These are phyloP conservation scores for Aegle marmelos DNA, from an alignment of 345 rosid species.

Conservation along the genomic window DNA sequence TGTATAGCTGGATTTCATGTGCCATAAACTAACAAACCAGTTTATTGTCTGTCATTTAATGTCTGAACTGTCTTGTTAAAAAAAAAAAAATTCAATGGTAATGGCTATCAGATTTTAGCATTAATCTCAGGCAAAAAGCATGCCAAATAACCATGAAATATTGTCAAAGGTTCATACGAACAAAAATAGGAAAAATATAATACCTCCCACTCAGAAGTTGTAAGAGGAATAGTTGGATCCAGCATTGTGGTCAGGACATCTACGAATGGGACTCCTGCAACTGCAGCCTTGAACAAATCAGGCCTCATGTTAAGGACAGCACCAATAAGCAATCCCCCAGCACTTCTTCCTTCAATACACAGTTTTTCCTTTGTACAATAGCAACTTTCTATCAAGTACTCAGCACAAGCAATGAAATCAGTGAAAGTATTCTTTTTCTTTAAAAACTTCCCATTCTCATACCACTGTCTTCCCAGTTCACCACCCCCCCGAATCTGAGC, in stretches of 20 bases:
- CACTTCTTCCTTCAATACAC: slow-evolving; percentile 90
- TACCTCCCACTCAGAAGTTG: slow-evolving; percentile 99
- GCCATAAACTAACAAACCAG: not conserved
- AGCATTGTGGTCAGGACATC: slow-evolving; percentile 96
- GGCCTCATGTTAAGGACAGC: slow-evolving; percentile 98
- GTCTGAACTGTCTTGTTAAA: not conserved
- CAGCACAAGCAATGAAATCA: slow-evolving; percentile 83
- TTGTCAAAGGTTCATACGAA: not conserved
- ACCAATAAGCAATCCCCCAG: slow-evolving; percentile 93
- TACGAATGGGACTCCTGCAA: slow-evolving; percentile 95
- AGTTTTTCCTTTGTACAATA: slow-evolving; percentile 77
- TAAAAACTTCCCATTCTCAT: slow-evolving; percentile 84
- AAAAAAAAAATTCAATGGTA: not conserved
- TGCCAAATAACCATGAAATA: not conserved
- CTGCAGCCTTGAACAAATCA: slow-evolving; percentile 82
- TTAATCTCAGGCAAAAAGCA: not conserved
- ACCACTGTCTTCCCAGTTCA: slow-evolving; percentile 98
- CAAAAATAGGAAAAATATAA: not conserved
- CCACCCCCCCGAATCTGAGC: slow-evolving; percentile 99
- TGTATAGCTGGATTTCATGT: not conserved
- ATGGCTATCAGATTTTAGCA: slow-evolving; percentile 1
- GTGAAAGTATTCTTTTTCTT: slow-evolving; percentile 87
- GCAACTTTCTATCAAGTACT: slow-evolving; percentile 60
- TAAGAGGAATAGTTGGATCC: slow-evolving; percentile 92
- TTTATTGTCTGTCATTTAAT: not conserved